Evolutionary conservation across 192 early-diverging fungal genomes (phyloP), one percentile per base, ranked within the genome.

Genomic region (Backusella westeae): DNA sequence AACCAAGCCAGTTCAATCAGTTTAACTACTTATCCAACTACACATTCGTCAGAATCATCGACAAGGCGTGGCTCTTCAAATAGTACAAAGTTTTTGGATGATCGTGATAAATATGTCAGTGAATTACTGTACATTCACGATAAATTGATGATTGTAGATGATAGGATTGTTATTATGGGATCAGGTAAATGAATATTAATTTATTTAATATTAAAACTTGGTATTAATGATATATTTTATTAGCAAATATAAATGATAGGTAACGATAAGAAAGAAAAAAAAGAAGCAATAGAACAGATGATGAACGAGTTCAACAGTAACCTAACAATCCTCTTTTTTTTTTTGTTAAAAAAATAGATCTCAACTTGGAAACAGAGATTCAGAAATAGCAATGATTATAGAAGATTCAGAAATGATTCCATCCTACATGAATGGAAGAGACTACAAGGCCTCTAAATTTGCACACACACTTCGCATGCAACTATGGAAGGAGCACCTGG

Each of bases 51-150:
- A 68, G 19, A 19, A 3, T 29, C 10, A 3, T 68, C 67, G 0
- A 36, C 67, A 15, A 63, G 35, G 17, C 46, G 35, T 19, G 53
- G 36, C 21, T 56, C 52, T 7, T 39, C n/a, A 19, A 66, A 68
- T 17, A 34, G 36, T n/a, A 67, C 74, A 34, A 42, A 77, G 17
- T 34, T 29, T 12, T 17, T 21, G 17, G 77, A 79, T 77, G 69
- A 68, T 41, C 65, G 65, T 15, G 73, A 66, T 23, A 74, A 85
- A 19, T 90, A 87, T 79, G 91, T 97, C 0, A 92, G 93, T 1
- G 95, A 97, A 81, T 86, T 92, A 67, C 79, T 97, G 49, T 97
- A 97, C 78, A 90, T 97, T 66, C 95, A 97, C 84, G 92, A 90
- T 74, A 93, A 96, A 77, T 79, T 94, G 38, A 90, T 97, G 92